Evolutionary conservation across 495 filamentous ascomycete species (phyloP).

Genomic region (Corynascus novoguineensis): DNA sequence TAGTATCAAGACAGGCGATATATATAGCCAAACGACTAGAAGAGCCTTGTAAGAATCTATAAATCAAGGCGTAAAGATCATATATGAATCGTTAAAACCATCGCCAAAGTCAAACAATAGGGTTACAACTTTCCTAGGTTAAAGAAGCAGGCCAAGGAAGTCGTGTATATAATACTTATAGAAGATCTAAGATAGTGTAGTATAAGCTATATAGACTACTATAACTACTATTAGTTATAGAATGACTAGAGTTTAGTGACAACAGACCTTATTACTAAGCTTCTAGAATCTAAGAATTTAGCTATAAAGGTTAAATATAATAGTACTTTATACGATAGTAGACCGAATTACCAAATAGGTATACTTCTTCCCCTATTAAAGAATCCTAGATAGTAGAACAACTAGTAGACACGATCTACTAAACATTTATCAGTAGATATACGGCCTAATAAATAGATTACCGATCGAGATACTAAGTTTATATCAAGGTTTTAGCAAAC

Average conservation of each 20-base stretch:
- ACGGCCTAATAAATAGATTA: not conserved
- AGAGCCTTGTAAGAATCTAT: not conserved
- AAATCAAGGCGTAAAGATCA: not conserved
- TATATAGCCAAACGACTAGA: not conserved
- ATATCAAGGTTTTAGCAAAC: not conserved
- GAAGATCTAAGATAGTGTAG: not conserved
- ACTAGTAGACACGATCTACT: not conserved
- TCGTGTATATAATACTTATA: not conserved
- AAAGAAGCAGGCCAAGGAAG: not conserved
- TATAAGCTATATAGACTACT: not conserved
- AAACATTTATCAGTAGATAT: not conserved
- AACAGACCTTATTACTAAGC: too few relatives aligned
- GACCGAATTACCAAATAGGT: not conserved
- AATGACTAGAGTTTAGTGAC: too few relatives aligned
- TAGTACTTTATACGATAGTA: not conserved
- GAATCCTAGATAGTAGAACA: not conserved
- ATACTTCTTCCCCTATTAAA: not conserved
- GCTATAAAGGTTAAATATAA: not conserved
- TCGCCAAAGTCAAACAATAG: not conserved
- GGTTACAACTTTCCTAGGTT: not conserved
- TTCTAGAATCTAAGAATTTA: not conserved
- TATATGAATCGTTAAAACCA: constrained; percentile 1
- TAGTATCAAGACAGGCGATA: not conserved
- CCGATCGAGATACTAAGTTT: not conserved
- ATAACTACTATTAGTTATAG: not conserved